Base-by-base conservation (phyloP, 225 moss, liverwort and hornwort genomes). In the Thuidium tamariscinum region DNA sequence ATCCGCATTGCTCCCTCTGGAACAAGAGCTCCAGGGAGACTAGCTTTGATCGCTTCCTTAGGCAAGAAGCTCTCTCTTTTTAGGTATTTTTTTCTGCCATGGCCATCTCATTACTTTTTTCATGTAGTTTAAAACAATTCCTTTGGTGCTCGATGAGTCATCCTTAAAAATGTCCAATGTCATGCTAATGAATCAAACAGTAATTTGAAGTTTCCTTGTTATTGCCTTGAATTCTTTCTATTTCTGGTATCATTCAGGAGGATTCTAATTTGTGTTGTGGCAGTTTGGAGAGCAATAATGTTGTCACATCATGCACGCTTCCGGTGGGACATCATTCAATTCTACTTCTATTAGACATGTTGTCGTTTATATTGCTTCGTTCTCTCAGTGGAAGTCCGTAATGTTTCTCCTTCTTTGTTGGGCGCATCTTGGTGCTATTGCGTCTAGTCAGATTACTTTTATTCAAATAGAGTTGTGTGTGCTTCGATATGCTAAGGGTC, bases 1-100 rank as follows among this genome's bases (percentile, higher is more conserved):
- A 91, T 97, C 87, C 97, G 95, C 63, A 92, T 97, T 84, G 95
- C 95, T 42, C 93, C 95, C 27, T 81, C 92, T 93, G 93, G 92
- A 74, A 88, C 90, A 73, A 91, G 94, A 68, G 81, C 92, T 73
- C 93, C 97, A 82, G 95, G 95, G 83, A 95, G 92, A 90, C 91
- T 95, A 60, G 97, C 97, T 57, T 88, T 97, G 88, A 89, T 97
- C 84, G 94, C 97, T 76, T 95, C 94, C 56, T 74, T 91, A 39
- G 95, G 95, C 68, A 97, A 93, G 89, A 95, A 91, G 72, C 92
- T 97, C 30, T 94, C 95, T 77, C 36, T 97, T 46, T 88, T 94
- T 84, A 94, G 95, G 95, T 95, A 41, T 62, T 73, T 59, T 30
- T 79, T 51, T n/a, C 75, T 69, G 42, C 69, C 74, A 41, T 83